A percentile compares a stretch with the other conserved stretches of the same genome.
Conservation (phyloP, 257 asterid species). For the Penstemon newberryi region DNA sequence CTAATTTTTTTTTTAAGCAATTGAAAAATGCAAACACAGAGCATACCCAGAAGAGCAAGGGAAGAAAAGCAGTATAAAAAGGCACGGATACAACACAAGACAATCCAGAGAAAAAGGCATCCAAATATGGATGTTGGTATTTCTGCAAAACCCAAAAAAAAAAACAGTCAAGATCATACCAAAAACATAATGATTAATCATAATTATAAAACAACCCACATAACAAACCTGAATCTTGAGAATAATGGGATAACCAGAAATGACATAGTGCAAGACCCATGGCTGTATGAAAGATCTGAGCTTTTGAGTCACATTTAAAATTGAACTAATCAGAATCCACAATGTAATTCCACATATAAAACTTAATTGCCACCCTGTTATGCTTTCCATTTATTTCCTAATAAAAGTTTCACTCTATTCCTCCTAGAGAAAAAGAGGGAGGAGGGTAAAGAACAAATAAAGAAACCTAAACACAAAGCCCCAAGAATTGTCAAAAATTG, state of each 20-base stretch:
- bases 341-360: constrained; percentile 60
- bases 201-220: background rate
- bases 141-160: constrained; percentile 52
- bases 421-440: too few relatives aligned
- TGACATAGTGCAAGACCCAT: constrained; percentile 61
- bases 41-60: constrained; percentile 91
- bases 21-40: background rate
- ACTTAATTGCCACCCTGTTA: constrained; percentile 52
- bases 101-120: constrained; percentile 74
- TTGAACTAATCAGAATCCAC: constrained; percentile 72
- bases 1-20: too few relatives aligned
- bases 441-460: too few relatives aligned
- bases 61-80: constrained; percentile 91
- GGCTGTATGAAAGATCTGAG: constrained; percentile 79
- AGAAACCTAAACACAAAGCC: too few relatives aligned
- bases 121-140: constrained; percentile 59
- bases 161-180: background rate
- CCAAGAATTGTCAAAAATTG: too few relatives aligned
- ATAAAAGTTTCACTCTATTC: too few relatives aligned
- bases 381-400: constrained; percentile 52
- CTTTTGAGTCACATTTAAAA: constrained; percentile 58
- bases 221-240: constrained; percentile 77
- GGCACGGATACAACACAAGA: constrained; percentile 96
- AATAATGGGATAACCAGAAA: constrained; percentile 56
- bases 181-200: too few relatives aligned